Conservation (phyloP, 2,329 filamentous ascomycete species). For the Shiraia bambusicola region DNA sequence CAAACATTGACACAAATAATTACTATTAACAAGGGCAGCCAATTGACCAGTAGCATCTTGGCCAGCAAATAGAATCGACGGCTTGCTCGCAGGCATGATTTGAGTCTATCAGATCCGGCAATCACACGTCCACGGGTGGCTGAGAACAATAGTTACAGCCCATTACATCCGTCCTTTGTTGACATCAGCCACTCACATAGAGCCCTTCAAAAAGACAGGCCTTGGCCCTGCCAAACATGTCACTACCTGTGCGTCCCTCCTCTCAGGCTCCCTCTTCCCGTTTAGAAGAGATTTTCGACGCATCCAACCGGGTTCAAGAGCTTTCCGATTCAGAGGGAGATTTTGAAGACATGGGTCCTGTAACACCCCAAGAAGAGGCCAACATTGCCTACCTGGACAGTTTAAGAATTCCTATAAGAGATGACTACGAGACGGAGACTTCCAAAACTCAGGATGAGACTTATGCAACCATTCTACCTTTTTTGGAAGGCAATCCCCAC, state of each 20-base stretch:
- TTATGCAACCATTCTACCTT: constrained; percentile 67
- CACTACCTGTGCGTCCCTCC: constrained; percentile 21
- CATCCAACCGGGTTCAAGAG: constrained; percentile 36
- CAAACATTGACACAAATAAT: too few relatives aligned
- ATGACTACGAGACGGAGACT: constrained; percentile 67
- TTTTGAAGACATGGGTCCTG: constrained; percentile 42
- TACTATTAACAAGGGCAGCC: too few relatives aligned
- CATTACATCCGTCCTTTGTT: constrained; percentile 27
- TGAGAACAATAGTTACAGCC: constrained; percentile 34
- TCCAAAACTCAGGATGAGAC: constrained; percentile 70
- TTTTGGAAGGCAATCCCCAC: constrained; percentile 59
- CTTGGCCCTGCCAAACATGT: constrained; percentile 23
- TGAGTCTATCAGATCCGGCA: constrained; percentile 9
- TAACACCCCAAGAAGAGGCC: constrained; percentile 28
- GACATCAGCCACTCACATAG: constrained; percentile 20
- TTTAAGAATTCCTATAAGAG: constrained; percentile 59
- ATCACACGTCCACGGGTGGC: constrained; percentile 5
- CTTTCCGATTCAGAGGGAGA: constrained; percentile 39
- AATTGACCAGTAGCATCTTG: constrained; percentile 1
- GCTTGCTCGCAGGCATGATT: constrained; percentile 6
- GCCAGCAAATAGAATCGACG: constrained; percentile 1
- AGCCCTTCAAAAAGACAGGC: constrained; percentile 14
- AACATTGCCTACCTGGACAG: constrained; percentile 34
- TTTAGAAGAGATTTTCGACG: constrained; percentile 30
- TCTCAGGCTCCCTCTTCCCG: constrained; percentile 24